Evolutionary conservation across 2,329 filamentous ascomycete genomes (phyloP).

Genomic region (Trichoderma sp.): DNA sequence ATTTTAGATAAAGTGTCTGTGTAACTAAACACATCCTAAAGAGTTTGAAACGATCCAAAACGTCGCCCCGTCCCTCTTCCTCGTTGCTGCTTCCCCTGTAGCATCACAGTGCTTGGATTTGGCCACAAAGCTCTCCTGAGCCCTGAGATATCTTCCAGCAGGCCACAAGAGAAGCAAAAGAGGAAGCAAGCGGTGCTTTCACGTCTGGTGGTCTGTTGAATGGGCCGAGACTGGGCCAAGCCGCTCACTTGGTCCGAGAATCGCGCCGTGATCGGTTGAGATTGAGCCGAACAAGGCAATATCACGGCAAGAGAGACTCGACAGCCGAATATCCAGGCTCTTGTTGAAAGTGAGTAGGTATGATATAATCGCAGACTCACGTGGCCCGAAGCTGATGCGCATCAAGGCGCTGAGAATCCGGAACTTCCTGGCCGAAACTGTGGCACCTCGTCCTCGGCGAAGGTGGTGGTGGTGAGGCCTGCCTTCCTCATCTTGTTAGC

Average conservation of each 20-base stretch:
- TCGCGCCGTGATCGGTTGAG: neutral
- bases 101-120: neutral
- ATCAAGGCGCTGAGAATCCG: neutral
- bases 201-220: neutral
- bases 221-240: slow-evolving; percentile 1
- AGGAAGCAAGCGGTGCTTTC: neutral
- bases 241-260: neutral
- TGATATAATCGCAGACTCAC: neutral
- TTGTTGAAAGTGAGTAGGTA: neutral
- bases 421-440: neutral
- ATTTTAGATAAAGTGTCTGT: neutral
- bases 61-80: neutral
- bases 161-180: neutral
- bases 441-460: neutral
- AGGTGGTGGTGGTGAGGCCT: neutral
- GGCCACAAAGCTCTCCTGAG: neutral
- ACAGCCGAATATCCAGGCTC: neutral
- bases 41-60: neutral
- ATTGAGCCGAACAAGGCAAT: neutral
- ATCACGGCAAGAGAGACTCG: neutral
- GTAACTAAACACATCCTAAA: neutral
- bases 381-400: neutral
- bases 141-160: neutral
- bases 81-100: neutral
- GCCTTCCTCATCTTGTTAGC: neutral